phyloP scores from a whole-genome alignment of 305 asterid species.

The Petunia hybrid region DNA sequence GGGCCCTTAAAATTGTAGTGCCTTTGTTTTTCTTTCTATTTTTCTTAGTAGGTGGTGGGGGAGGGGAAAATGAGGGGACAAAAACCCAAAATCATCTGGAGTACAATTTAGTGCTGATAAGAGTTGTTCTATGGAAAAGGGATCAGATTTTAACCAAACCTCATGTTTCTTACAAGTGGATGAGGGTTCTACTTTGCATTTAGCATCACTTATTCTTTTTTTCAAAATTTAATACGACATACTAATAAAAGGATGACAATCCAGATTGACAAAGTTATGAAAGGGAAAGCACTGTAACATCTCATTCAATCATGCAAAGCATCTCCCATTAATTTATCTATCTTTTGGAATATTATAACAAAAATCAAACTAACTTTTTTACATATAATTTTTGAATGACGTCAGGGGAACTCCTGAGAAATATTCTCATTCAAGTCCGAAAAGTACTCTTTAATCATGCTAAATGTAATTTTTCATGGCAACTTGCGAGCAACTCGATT shows the following conservation, averaged over 20 bases:
- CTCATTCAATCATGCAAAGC: constrained; percentile 40
- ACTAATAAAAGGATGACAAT: constrained; percentile 21
- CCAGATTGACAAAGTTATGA: constrained; percentile 34
- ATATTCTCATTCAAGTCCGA: background rate
- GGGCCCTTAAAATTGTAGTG: background rate
- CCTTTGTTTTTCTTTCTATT: background rate
- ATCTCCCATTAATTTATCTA: constrained; percentile 38
- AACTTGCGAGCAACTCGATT: no score
- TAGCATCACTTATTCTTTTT: background rate
- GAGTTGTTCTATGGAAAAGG: background rate
- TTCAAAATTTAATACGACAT: background rate
- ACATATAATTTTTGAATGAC: constrained; percentile 34
- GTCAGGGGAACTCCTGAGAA: constrained; percentile 35
- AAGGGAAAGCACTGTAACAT: constrained; percentile 39
- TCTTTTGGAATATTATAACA: constrained; percentile 50
- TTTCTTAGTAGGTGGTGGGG: background rate
- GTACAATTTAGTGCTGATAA: background rate
- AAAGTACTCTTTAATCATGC: background rate
- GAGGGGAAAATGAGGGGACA: background rate
- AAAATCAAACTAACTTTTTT: constrained; percentile 42
- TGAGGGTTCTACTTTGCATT: constrained; percentile 24
- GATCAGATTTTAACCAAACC: background rate
- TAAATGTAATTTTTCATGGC: background rate
- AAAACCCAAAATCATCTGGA: constrained; percentile 6
- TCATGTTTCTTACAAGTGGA: constrained; percentile 25